Evolutionary conservation across 768 basidiomycete genomes (phyloP).

Genomic region (Trametes cinnabarina): DNA sequence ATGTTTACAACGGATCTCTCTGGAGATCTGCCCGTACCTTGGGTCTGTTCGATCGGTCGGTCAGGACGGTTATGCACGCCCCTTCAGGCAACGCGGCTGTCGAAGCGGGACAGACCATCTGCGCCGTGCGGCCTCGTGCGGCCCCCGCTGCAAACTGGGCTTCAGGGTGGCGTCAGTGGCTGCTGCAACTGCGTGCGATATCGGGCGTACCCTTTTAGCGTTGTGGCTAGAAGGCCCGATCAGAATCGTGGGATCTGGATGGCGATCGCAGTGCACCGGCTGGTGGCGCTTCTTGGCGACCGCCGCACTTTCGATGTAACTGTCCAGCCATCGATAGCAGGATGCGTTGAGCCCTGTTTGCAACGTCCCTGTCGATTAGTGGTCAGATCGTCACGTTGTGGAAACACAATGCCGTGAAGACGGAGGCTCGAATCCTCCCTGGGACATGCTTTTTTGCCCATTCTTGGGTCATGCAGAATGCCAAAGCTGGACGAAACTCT

Average conservation of each 20-base stretch:
- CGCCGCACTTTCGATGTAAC: too few relatives aligned
- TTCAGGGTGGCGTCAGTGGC: neutral
- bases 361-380: slow-evolving; percentile 21
- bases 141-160: neutral
- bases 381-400: slow-evolving; percentile 23
- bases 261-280: neutral
- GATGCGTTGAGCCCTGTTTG: neutral
- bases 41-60: neutral
- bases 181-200: neutral
- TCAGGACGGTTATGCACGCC: neutral
- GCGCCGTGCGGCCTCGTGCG: neutral
- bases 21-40: neutral
- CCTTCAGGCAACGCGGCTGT: neutral
- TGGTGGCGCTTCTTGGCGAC: neutral
- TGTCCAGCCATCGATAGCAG: neutral
- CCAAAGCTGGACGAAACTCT: too few relatives aligned
- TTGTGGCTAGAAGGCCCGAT: slow-evolving; percentile 1
- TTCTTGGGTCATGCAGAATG: too few relatives aligned
- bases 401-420: slow-evolving; percentile 17
- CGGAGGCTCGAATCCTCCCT: slow-evolving; percentile 23
- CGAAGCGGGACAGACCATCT: neutral
- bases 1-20: neutral
- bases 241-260: neutral
- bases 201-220: slow-evolving; percentile 8
- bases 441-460: slow-evolving; percentile 17